A percentile compares a stretch with the other conserved stretches of the same genome.
These are phyloP conservation scores for Eutrema heterophyllum DNA, from an alignment of 345 rosid genomes.

Conservation along the genomic window DNA sequence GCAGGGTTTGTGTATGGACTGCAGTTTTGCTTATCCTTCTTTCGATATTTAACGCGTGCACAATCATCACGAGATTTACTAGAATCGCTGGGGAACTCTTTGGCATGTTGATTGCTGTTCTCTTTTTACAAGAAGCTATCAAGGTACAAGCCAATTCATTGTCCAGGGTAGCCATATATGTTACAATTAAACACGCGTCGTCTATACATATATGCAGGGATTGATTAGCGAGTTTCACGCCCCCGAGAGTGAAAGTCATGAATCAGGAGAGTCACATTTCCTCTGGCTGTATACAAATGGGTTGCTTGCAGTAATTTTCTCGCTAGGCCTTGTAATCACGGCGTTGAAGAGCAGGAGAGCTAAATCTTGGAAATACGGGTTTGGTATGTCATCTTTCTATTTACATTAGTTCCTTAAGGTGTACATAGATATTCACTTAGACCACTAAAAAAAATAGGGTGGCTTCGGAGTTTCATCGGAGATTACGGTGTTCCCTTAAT, in stretches of 20 bases:
- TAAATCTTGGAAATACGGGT: slow-evolving; percentile 63
- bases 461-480: slow-evolving; percentile 66
- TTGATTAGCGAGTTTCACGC: slow-evolving; percentile 51
- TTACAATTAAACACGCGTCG: background rate
- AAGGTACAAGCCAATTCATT: slow-evolving; percentile 39
- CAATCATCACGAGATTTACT: slow-evolving; percentile 54
- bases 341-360: slow-evolving; percentile 61
- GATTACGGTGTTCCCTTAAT: slow-evolving; percentile 80
- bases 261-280: slow-evolving; percentile 40
- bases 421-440: background rate
- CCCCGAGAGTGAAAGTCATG: slow-evolving; percentile 39
- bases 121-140: slow-evolving; percentile 78
- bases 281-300: slow-evolving; percentile 68
- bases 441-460: slow-evolving; percentile 34
- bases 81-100: slow-evolving; percentile 77
- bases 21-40: slow-evolving; percentile 57
- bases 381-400: slow-evolving; percentile 30
- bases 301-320: slow-evolving; percentile 62
- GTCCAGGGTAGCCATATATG: background rate
- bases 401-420: background rate
- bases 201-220: slow-evolving; percentile 42
- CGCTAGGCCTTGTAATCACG: slow-evolving; percentile 52
- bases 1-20: slow-evolving; percentile 79
- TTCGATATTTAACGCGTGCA: slow-evolving; percentile 62
- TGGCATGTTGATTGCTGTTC: slow-evolving; percentile 74